Evolutionary conservation across 768 basidiomycete species (phyloP).

Genomic region (Gloeophyllum trabeum): DNA sequence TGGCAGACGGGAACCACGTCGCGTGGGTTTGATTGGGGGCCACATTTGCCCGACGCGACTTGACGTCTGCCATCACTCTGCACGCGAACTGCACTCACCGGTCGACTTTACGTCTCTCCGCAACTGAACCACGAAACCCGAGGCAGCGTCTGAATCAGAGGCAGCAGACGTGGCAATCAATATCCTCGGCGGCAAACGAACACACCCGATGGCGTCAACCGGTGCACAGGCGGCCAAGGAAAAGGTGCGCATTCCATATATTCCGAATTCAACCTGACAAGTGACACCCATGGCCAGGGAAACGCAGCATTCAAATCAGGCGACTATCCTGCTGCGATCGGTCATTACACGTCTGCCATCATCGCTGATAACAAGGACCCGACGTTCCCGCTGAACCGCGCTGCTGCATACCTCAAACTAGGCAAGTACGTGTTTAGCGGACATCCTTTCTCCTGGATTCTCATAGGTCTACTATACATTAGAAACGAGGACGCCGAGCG

Average conservation of each 20-base stretch:
- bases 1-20: too few relatives aligned
- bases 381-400: constrained; percentile 81
- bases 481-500: constrained; percentile 75
- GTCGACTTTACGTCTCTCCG: too few relatives aligned
- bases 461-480: constrained; percentile 1
- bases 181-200: too few relatives aligned
- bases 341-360: constrained; percentile 78
- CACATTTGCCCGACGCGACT: too few relatives aligned
- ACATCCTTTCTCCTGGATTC: background rate
- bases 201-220: background rate
- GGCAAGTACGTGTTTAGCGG: constrained; percentile 64
- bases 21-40: too few relatives aligned
- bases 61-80: too few relatives aligned
- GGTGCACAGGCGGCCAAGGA: background rate
- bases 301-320: constrained; percentile 78
- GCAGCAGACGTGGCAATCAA: too few relatives aligned
- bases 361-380: constrained; percentile 57
- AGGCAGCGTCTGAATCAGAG: too few relatives aligned
- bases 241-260: background rate
- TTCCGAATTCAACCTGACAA: background rate
- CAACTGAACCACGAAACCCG: too few relatives aligned
- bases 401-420: constrained; percentile 88
- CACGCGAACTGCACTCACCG: too few relatives aligned
- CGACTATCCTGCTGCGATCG: constrained; percentile 70
- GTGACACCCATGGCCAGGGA: constrained; percentile 37